These are phyloP conservation scores for Clavispora santaluciae DNA, from an alignment of 805 yeast species.

Conservation along the genomic window DNA sequence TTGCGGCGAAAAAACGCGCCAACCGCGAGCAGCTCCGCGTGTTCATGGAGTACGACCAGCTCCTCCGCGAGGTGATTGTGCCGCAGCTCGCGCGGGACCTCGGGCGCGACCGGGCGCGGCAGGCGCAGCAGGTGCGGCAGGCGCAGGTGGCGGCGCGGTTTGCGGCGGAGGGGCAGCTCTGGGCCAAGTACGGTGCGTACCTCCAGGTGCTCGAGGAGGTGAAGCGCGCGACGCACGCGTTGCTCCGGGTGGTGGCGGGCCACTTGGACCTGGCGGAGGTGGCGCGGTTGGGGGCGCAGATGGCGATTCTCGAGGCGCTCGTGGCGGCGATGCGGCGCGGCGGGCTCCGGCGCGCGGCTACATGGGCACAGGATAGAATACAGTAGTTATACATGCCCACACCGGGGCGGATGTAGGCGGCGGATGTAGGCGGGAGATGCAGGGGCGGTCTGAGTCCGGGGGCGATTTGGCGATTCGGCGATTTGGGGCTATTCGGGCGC, in stretches of 20 bases:
- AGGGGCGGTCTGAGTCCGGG: too few species aligned
- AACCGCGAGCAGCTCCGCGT: constrained; percentile 22
- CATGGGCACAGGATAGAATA: too few species aligned
- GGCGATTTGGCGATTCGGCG: not conserved
- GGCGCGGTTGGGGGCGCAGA: constrained; percentile 10
- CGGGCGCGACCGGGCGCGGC: constrained; percentile 3
- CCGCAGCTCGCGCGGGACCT: constrained; percentile 26
- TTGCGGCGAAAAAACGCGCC: constrained; percentile 14
- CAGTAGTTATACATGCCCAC: not conserved
- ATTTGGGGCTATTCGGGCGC: not conserved
- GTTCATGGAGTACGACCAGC: constrained; percentile 25
- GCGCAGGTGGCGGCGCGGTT: not conserved
- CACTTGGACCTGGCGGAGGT: constrained; percentile 5
- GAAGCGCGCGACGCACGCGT: constrained; percentile 1
- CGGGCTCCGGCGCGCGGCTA: not conserved
- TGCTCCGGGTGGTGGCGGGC: constrained; percentile 3
- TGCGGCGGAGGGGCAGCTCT: constrained; percentile 4
- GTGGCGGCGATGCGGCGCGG: not conserved
- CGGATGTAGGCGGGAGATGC: too few species aligned
- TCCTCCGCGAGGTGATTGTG: constrained; percentile 22
- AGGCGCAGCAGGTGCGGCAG: not conserved
- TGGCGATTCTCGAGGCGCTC: constrained; percentile 9
- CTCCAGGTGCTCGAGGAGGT: constrained; percentile 5
- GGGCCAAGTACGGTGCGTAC: constrained; percentile 11
- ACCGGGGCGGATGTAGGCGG: too few species aligned